Percentiles rank a stretch among this genome's conserved stretches.
Conservation (phyloP, 106 monocot genomes). For the Apostasia shenzhenica region DNA sequence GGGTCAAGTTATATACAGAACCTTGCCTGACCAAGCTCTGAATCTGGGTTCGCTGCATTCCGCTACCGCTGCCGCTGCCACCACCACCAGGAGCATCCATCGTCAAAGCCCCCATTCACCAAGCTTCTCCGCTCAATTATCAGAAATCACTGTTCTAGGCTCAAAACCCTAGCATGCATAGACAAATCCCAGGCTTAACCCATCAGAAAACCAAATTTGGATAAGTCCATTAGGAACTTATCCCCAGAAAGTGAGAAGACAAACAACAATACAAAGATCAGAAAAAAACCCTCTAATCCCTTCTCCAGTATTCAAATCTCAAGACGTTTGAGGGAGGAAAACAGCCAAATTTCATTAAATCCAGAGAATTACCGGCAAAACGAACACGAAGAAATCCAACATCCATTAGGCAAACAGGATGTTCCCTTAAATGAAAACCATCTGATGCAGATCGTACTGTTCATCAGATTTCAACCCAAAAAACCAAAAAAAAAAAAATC, state of each 20-base stretch:
- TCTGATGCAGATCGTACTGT: background rate
- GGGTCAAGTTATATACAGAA: constrained; percentile 56
- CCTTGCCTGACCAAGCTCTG: constrained; percentile 44
- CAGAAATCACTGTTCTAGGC: background rate
- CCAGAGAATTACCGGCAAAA: background rate
- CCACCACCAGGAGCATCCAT: constrained; percentile 53
- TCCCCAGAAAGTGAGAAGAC: too few species aligned
- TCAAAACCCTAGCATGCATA: background rate
- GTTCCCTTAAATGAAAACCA: background rate
- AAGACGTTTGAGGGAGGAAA: background rate
- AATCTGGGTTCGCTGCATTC: constrained; percentile 24
- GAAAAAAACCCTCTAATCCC: background rate
- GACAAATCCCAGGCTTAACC: too few species aligned
- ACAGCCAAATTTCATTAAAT: background rate
- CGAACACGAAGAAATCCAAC: background rate
- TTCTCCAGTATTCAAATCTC: background rate
- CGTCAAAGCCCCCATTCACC: constrained; percentile 40
- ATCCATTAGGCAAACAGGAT: background rate
- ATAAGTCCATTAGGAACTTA: background rate
- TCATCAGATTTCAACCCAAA: background rate
- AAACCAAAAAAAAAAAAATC: background rate
- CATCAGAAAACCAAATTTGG: background rate
- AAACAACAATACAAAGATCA: background rate
- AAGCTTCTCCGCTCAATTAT: background rate
- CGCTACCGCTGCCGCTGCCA: constrained; percentile 5